Base-by-base conservation (phyloP, 441 rosid genomes). In the Pelargonium fulgidum region DNA sequence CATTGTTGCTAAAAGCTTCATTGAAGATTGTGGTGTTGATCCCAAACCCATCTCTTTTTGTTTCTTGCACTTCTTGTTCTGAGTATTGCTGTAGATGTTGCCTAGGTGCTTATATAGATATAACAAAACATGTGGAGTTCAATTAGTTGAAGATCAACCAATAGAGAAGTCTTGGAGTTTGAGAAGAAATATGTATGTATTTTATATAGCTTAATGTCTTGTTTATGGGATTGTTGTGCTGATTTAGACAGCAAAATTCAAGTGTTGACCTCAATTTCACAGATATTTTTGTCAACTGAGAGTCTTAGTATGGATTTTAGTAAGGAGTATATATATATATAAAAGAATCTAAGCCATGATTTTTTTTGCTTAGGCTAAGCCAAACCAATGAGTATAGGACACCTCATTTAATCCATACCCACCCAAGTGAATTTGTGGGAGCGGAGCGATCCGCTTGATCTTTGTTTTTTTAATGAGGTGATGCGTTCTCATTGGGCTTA, bases 1-100 rank as follows among this genome's bases (percentile, higher is more conserved):
- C 47, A 54, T 68, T 64, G 70, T 63, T 0, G 71, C 9, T 45
- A 84, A 66, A 3, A 78, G 39, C 80, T 77, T 80, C 59, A 79
- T 78, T 42, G 48, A 65, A 11, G 64, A 36, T 61, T 19, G 10
- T 58, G 19, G 10, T 26, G 20, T 19, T 19, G 62, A 58, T 58
- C 16, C 39, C 7, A 14, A 61, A 7, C 64, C 64, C 64, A 61
- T 61, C 64, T 11, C 64, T 29, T 61, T 24, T 24, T 61, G 64
- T 61, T 61, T 61, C 39, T 61, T 61, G 39, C 64, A 61, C 64
- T 59, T 59, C 33, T 59, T 59, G 33, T 61, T 61, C 39, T 24
- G 39, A 22, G 16, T 61, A 3, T 24, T 24, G 39, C 4, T 61
- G 39, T 22, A 24, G 8, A 24, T 10, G 24, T 26, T 61, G 36